These are phyloP conservation scores for Plantago coronopus DNA, from an alignment of 305 asterid genomes.

Conservation along the genomic window DNA sequence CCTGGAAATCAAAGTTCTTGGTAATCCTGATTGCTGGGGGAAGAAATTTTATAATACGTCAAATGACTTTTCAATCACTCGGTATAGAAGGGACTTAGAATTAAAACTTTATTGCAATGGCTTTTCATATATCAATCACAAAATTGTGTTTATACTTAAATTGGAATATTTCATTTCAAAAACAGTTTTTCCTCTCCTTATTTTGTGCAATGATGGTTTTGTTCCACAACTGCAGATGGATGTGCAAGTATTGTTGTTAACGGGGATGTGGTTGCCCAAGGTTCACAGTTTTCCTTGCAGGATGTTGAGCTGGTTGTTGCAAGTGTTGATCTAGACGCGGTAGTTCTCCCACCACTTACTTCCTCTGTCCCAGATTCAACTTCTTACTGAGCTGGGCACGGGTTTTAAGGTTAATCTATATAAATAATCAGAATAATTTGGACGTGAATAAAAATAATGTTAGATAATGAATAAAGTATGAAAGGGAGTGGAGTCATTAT, in stretches of 20 bases:
- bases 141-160: background rate
- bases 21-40: too few species aligned
- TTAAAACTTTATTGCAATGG: background rate
- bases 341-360: slow-evolving; percentile 33
- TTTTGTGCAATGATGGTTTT: slow-evolving; percentile 1
- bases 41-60: too few species aligned
- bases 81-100: too few species aligned
- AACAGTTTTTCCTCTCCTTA: slow-evolving; percentile 3
- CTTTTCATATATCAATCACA: slow-evolving; percentile 11
- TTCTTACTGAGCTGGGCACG: too few species aligned
- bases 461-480: too few species aligned
- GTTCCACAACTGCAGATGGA: slow-evolving; percentile 62
- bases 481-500: background rate
- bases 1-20: too few species aligned
- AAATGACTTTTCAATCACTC: too few species aligned
- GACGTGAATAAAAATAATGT: too few species aligned
- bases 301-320: slow-evolving; percentile 96
- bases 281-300: slow-evolving; percentile 88
- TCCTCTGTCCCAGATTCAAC: too few species aligned
- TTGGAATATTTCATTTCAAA: slow-evolving; percentile 6
- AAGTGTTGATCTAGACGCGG: slow-evolving; percentile 95
- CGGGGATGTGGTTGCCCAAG: slow-evolving; percentile 95
- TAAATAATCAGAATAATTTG: too few species aligned
- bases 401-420: too few species aligned
- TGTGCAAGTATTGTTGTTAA: slow-evolving; percentile 89